Evolutionary conservation across 1,139 yeast genomes (phyloP), one percentile per base, ranked within the genome.

Genomic region (Protomyces gravidus): DNA sequence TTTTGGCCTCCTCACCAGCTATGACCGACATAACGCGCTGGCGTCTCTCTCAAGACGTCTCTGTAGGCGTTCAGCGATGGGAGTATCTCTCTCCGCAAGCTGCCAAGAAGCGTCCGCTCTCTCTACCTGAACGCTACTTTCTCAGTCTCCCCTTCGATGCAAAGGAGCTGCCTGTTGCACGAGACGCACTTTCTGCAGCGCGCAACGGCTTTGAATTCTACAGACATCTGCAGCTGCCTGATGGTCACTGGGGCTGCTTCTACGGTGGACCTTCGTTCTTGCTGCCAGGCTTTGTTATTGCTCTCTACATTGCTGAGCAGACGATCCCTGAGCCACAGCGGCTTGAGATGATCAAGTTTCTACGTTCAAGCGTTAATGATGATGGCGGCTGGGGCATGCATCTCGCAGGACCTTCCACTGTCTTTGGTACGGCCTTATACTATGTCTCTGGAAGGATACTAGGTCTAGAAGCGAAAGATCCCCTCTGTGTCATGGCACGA

Each of bases 361-460:
- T 53, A 6, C 78, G 97, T 60, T 92, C 89, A 69, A 74, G 92
- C 23, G 89, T 89, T 19, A 94, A 94, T 69, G 97, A 97, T 0
- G 99, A 94, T 72, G 99, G 99, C n/a, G 99, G 98, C 0, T 94
- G 99, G 98, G 98, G 97, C 0, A 77, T 94, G 55, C 97, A 92
- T 69, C 81, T 89, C 2, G 84, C 82, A 52, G 98, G 92, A 69
- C 92, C 90, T 70, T 85, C 95, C 5, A 94, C 98, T 0, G 94
- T 94, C 66, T 90, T 89, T 71, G 98, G 99, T 3, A 94, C 99
- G 1, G 78, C 89, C 0, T 80, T 92, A 68, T 89, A 89, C 72
- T 94, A 94, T 71, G 85, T 92, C 5, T 75, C 77, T 30, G 76
- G 92, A 62, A 78, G 99, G 63, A 72, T 94, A 7, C 71, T 92